Evolutionary conservation across 2,329 filamentous ascomycete genomes (phyloP).

Genomic region (Aspergillus tanneri): DNA sequence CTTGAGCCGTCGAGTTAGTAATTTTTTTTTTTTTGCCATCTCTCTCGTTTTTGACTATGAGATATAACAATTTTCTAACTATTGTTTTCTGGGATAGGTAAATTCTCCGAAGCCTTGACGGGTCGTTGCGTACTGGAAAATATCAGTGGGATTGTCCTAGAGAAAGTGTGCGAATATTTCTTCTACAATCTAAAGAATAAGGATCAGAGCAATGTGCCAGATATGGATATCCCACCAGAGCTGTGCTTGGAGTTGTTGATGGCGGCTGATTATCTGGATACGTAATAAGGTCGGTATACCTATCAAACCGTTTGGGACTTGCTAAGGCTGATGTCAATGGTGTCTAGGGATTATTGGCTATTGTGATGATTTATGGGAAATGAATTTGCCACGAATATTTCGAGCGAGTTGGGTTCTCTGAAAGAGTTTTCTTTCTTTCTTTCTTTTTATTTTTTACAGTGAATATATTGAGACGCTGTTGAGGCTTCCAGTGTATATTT

Average conservation of each 20-base stretch:
- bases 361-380: conserved; percentile 7
- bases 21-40: background rate
- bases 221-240: conserved; percentile 67
- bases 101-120: conserved; percentile 60
- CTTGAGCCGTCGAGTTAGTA: conserved; percentile 61
- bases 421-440: no score
- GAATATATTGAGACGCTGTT: no score
- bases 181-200: conserved; percentile 67
- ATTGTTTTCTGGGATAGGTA: conserved; percentile 43
- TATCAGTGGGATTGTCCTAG: conserved; percentile 62
- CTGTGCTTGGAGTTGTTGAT: conserved; percentile 65
- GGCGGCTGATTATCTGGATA: conserved; percentile 65
- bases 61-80: conserved; percentile 1
- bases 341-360: background rate
- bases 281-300: conserved; percentile 24
- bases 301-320: no score
- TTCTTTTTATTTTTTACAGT: no score
- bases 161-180: conserved; percentile 69
- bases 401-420: no score
- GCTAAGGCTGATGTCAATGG: no score
- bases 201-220: conserved; percentile 59
- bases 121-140: conserved; percentile 61
- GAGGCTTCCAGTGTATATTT: no score
- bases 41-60: background rate
- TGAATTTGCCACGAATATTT: no score